Evolutionary conservation across 202 grass and related monocot species (phyloP), one percentile per base, ranked within the genome.

Genomic region (Bolboschoenoplectus hybrid): DNA sequence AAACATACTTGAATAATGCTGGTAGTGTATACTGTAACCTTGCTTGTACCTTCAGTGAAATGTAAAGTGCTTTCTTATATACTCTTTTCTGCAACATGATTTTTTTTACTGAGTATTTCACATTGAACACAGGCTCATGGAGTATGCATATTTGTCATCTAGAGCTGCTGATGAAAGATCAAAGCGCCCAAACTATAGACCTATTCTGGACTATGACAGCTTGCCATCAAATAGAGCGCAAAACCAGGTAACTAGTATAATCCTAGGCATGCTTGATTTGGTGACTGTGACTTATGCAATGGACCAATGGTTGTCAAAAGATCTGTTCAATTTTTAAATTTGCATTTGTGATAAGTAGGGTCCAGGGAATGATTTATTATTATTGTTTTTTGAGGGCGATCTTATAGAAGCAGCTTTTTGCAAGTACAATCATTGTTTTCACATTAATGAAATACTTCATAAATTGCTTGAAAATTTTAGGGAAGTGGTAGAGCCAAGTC

Each of bases 201-300:
- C 90, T 82, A 12, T 98, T 91, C 70, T 91, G 74, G 96, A 95
- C 67, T 88, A 95, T 91, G 96, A 98, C 87, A 90, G 93, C 47
- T 73, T 95, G 78, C 63, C 88, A 67, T 88, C 82, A 69, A 86
- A 80, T 62, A 88, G 86, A 89, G 86, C 53, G 45, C 88, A 89
- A 41, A 90, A 91, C 74, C 93, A 96, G 88, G 93, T 94, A 93
- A 84, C 19, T 43, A 7, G 20, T 58, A 14, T 66, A 35, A 56
- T 63, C 56, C 40, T 63, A 65, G 34, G 62, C 11, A 71, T 49
- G 3, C 3, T 17, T 87, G 53, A 72, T 47, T 44, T 61, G 58
- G 8, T 66, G 52, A 9, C 57, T 47, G 19, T 86, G 16, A 87
- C 13, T 52, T 53, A 60, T 85, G 60, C 49, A 79, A 9, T 91